A percentile compares a stretch with the other conserved stretches of the same genome.
Evolutionary conservation across 2,329 filamentous ascomycete species (phyloP).

Genomic region (Trichophyton verrucosum): DNA sequence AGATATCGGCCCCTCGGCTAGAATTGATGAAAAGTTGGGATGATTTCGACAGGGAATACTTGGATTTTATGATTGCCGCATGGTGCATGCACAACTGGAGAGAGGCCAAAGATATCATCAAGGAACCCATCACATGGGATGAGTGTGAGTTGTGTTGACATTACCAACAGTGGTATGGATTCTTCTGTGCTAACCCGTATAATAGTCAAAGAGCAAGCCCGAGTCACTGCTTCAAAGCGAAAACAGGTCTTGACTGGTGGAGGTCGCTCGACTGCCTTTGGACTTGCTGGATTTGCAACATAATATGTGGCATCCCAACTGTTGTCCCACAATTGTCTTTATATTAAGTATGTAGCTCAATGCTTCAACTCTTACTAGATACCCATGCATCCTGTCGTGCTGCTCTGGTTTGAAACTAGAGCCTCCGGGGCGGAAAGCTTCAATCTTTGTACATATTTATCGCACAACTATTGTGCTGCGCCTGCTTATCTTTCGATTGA

Average conservation of each 20-base stretch:
- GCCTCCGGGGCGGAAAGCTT: no score
- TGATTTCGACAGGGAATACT: slow-evolving; percentile 8
- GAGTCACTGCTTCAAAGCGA: slow-evolving; percentile 5
- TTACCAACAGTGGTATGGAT: neutral
- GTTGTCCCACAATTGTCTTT: no score
- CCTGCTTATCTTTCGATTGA: no score
- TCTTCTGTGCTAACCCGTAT: neutral
- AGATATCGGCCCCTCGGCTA: slow-evolving; percentile 9
- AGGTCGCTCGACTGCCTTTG: neutral
- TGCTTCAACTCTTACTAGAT: no score
- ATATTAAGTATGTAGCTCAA: no score
- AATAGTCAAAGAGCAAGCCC: slow-evolving; percentile 11
- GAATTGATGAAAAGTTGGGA: slow-evolving; percentile 10
- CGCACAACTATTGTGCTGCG: no score
- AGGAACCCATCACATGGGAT: slow-evolving; percentile 13
- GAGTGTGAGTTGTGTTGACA: slow-evolving; percentile 10
- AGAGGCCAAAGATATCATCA: slow-evolving; percentile 14
- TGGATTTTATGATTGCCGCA: slow-evolving; percentile 13
- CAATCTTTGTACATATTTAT: no score
- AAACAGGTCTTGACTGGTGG: slow-evolving; percentile 1
- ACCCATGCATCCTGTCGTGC: no score
- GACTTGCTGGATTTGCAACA: neutral
- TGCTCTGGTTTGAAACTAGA: no score
- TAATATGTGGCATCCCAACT: neutral
- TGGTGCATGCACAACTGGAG: slow-evolving; percentile 16